Percentiles rank a stretch among this genome's conserved stretches.
Evolutionary conservation across 1,284 basidiomycete species (phyloP).

Genomic region (Coniophora puteana): DNA sequence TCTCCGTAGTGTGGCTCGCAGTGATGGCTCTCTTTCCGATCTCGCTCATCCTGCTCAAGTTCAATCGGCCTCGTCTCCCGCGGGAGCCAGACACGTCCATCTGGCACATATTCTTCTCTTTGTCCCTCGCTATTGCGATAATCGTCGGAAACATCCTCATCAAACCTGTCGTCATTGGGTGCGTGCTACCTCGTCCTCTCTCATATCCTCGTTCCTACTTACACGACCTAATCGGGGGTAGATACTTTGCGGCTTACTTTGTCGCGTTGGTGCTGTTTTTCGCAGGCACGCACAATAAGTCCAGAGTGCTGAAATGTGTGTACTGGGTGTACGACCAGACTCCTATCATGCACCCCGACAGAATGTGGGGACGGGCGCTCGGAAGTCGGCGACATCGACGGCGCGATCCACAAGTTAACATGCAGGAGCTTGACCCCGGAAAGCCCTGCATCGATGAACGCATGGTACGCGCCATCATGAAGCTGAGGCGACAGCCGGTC

Average conservation of each 20-base stretch:
- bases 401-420: too few relatives aligned
- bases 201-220: neutral
- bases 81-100: slow-evolving; percentile 39
- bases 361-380: slow-evolving; percentile 37
- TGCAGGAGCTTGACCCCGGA: too few relatives aligned
- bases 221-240: slow-evolving; percentile 19
- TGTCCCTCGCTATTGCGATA: slow-evolving; percentile 43
- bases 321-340: slow-evolving; percentile 67
- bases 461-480: slow-evolving; percentile 38
- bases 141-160: slow-evolving; percentile 60
- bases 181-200: too few relatives aligned
- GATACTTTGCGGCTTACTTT: slow-evolving; percentile 64
- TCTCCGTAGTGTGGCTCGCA: slow-evolving; percentile 59
- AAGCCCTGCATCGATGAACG: too few relatives aligned
- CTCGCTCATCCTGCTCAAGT: slow-evolving; percentile 56
- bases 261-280: slow-evolving; percentile 45
- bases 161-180: slow-evolving; percentile 53
- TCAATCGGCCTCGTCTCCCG: slow-evolving; percentile 57
- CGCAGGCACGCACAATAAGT: slow-evolving; percentile 47
- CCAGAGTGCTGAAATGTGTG: slow-evolving; percentile 44
- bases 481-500: slow-evolving; percentile 48
- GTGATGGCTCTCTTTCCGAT: slow-evolving; percentile 65
- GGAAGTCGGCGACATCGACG: too few relatives aligned
- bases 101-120: slow-evolving; percentile 34
- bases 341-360: slow-evolving; percentile 39